These are phyloP conservation scores for Pulveroboletus sp. DNA, from an alignment of 768 basidiomycete species.

Conservation along the genomic window DNA sequence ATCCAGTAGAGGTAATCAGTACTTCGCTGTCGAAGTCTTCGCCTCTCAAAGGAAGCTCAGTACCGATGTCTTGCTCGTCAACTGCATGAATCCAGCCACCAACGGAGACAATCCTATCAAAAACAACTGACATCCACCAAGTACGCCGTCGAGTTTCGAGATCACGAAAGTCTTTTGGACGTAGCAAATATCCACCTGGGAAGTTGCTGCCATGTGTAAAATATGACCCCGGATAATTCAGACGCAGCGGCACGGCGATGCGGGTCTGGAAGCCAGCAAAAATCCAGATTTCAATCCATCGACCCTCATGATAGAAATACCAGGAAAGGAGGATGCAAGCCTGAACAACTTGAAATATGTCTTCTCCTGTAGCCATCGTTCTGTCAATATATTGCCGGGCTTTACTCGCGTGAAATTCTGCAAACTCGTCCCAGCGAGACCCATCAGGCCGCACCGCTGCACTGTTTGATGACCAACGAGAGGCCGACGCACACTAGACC, in stretches of 20 bases:
- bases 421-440: conserved; percentile 76
- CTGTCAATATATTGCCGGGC: conserved; percentile 84
- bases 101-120: conserved; percentile 76
- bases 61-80: conserved; percentile 79
- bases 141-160: conserved; percentile 75
- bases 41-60: conserved; percentile 72
- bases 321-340: conserved; percentile 82
- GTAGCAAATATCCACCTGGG: conserved; percentile 76
- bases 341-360: conserved; percentile 84
- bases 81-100: conserved; percentile 86
- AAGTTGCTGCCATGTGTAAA: conserved; percentile 60
- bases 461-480: conserved; percentile 74
- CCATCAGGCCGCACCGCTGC: conserved; percentile 67
- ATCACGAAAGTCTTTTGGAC: conserved; percentile 71
- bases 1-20: conserved; percentile 17
- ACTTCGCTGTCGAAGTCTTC: conserved; percentile 77
- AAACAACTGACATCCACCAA: conserved; percentile 90
- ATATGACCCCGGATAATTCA: conserved; percentile 85
- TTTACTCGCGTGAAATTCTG: conserved; percentile 82
- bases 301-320: conserved; percentile 88
- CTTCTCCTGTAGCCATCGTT: conserved; percentile 85
- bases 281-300: conserved; percentile 90
- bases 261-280: conserved; percentile 83
- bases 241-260: conserved; percentile 72
- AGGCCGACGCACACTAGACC: conserved; percentile 71